phyloP scores from a whole-genome alignment of 192 early-diverging fungal species.

The Coemansia sp. region DNA sequence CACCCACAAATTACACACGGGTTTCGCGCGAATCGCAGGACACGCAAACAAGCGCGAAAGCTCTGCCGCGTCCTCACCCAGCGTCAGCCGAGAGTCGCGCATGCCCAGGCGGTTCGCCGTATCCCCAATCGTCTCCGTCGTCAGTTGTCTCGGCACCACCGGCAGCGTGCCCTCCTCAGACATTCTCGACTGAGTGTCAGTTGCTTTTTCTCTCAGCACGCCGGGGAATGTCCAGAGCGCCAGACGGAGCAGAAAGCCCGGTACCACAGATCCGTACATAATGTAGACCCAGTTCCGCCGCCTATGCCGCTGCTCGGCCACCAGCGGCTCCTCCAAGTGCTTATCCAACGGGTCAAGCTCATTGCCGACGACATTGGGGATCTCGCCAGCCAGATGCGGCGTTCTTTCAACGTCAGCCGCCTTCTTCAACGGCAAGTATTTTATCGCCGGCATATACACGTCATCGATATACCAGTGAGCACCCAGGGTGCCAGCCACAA shows the following conservation, averaged over 20 bases:
- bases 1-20: conserved; percentile 47
- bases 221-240: conserved; percentile 18
- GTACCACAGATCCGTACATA: conserved; percentile 46
- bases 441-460: conserved; percentile 61
- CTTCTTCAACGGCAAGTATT: conserved; percentile 52
- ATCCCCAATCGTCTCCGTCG: background rate
- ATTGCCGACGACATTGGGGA: conserved; percentile 32
- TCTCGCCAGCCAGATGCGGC: conserved; percentile 29
- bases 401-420: conserved; percentile 34
- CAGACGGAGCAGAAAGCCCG: conserved; percentile 9
- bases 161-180: background rate
- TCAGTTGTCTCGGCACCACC: background rate
- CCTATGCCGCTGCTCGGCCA: background rate
- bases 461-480: conserved; percentile 60
- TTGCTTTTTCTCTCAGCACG: background rate
- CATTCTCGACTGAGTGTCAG: too few species aligned
- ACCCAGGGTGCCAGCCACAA: conserved; percentile 56
- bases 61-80: conserved; percentile 13
- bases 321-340: background rate
- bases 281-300: conserved; percentile 32
- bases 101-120: background rate
- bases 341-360: background rate
- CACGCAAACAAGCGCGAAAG: conserved; percentile 26
- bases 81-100: background rate
- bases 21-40: conserved; percentile 25